Base-by-base conservation (phyloP, 805 yeast species). In the Metschnikowia matae region DNA sequence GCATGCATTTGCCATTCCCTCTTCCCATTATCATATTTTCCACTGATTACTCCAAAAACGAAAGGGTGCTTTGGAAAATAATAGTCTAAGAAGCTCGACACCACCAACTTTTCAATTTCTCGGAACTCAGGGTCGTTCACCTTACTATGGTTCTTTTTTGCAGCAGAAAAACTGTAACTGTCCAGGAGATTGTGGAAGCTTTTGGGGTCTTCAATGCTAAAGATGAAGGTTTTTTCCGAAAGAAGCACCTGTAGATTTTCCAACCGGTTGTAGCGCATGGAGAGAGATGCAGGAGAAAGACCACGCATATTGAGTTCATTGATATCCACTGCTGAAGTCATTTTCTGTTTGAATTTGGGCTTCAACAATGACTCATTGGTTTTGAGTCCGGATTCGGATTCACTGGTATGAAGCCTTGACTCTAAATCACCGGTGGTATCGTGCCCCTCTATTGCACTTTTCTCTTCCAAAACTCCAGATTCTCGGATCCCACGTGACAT, bases 251-350 rank as follows among this genome's bases (percentile, higher is more conserved):
- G 61, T 17, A 88, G 73, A 54, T 87, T 87, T 2, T 79, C 83
- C 0, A 78, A 40, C 44, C 95, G 72, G 56, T 83, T 83, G 63
- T 83, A 89, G 58, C 85, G 83, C 32, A 86, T 80, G 57, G 81
- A 86, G 4, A 82, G 72, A 77, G 84, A 81, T 51, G 90, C 62
- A 0, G 98, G 95, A 0, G 92, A 82, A 52, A 84, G 68, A 0
- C 74, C 78, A 53, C 78, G 78, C 11, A 62, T 58, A 62, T 89
- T 91, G 17, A 78, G 64, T 50, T 76, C 78, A 63, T 92, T 89
- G 11, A 89, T 59, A 51, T 72, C 58, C 15, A 73, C 51, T 5
- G 75, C 65, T 39, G 14, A 11, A 6, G 21, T 18, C 3, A 18
- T 4, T 4, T 35, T 35, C 11, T 26, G 29, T 4, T 26, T 26